Base-by-base conservation (phyloP, 2,329 filamentous ascomycete species). In the Aspergillus ustus region DNA sequence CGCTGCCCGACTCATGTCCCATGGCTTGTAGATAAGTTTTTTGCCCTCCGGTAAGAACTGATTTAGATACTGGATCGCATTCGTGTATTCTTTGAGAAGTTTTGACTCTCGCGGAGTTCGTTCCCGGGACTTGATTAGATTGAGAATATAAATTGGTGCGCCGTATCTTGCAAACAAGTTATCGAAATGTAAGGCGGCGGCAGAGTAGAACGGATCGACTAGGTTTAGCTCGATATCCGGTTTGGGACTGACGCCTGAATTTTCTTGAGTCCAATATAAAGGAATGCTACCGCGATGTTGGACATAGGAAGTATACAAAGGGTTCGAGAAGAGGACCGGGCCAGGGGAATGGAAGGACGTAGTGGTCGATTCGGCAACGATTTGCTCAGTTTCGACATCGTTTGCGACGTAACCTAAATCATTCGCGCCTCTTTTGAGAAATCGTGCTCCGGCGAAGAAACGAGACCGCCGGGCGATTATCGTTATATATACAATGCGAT, bases 301-400 rank as follows among this genome's bases (percentile, higher is more conserved):
- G 1, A 99, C 90, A 75, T 97, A 98, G 0, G 95, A 98, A 4
- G 95, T 98, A 75, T 94, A 97, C 29, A 92, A 90, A 1, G 94
- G 92, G 71, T 91, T 98, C 5, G 92, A 89, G 74, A 92, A 97
- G 11, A 97, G 84, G 52, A 87, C 87, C 3, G 91, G 91, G 0
- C 93, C 94, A 4, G 95, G 92, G 3, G 91, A 90, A 78, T 99
- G 95, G 69, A 99, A 97, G 0, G 95, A 97, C 0, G 95, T 99
- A 0, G 93, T 97, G 54, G 94, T 82, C 69, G 93, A 92, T 73
- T 99, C 95, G 0, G 93, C 95, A 5, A 99, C 93, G 63, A 99
- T 97, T 75, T 99, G 95, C 77, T 99, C 95, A 0, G 95, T 98
- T 78, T 99, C 96, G 25, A 99, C 95, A 77, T 99, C 96, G 73